Evolutionary conservation across 169 alveolate species (phyloP), one percentile per base, ranked within the genome.

Genomic region (Plasmodium relictum): DNA sequence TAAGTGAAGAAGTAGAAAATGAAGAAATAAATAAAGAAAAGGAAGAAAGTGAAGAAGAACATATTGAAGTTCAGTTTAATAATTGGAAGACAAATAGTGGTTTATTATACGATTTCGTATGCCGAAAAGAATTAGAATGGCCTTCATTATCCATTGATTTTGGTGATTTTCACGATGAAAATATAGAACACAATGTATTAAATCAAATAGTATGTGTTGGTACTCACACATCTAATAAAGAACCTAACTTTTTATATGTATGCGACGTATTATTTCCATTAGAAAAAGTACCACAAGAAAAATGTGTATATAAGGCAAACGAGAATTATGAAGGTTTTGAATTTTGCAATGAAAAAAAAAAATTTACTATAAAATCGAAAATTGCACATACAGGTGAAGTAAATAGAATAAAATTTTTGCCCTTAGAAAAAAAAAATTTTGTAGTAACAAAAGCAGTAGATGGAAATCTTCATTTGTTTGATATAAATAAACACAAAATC

Each of bases 41-140:
- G 12, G 87, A 54, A 0, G 68, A 73, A n/a, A 9, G 16, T 5
- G 88, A 74, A 45, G 69, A 44, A n/a, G 88, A 74, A 31, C 69
- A 74, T 62, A 37, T 74, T 18, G 74, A 62, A 31, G 62, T 68
- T 0, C 88, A 74, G 39, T 74, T 74, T 54, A 42, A 22, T 50
- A 74, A 74, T 5, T 74, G 88, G 88, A 74, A 74, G 52, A 68
- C 72, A 10, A 74, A 74, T 12, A 74, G 88, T 66, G 88, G 88
- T 0, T 74, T 74, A 20, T 39, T 74, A 14, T 74, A 74, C 39
- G 88, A 74, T 45, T 74, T 74, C 22, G 88, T 74, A 14, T 42
- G 88, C 45, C 59, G 88, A 74, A 74, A 74, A 24, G 88, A 74
- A 10, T 54, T 74, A 39, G 88, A 74, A 20, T 74, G 88, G 88